Evolutionary conservation across 2,329 filamentous ascomycete species (phyloP), one percentile per base, ranked within the genome.

Genomic region (Fusarium kyushuense): DNA sequence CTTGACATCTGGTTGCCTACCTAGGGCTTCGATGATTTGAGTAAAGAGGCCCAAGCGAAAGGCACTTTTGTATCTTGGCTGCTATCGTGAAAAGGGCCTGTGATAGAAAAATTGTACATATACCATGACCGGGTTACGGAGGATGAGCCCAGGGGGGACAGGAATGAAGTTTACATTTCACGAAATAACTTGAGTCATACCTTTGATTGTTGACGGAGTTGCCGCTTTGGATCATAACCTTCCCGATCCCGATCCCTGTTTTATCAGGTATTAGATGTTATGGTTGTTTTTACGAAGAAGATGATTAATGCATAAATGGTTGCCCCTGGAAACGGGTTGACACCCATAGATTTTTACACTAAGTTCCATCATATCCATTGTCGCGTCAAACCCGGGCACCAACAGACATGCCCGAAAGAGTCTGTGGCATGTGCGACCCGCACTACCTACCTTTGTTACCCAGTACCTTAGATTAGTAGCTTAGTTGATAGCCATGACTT

Each of bases 41-140:
- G 40, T 47, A 64, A 54, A 8, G 59, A 63, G 51, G 62, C 67
- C 48, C 60, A 42, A 58, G 51, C 54, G n/a, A 19, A 45, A 29
- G 59, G 59, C 56, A 55, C 61, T 63, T 47, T 58, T 61, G 55
- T 66, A 71, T 73, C 58, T 66, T 58, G 70, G 59, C 66, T 70
- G 58, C 66, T 42, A 67, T 66, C 56, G 65, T 69, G 70, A 61
- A 67, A 62, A 58, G 63, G 57, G 66, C 68, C 64, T 54, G 72
- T 76, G 77, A 73, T 72, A 73, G 74, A 77, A 78, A 76, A 76
- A 75, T 72, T 81, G 79, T 81, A 80, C 76, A 81, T 80, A 80
- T 78, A 76, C 75, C 75, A 76, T 78, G 77, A 78, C 76, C 65
- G 75, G 75, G 74, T 72, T 73, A 76, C 72, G 75, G 70, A 69